Evolutionary conservation across 2,329 filamentous ascomycete species (phyloP), one percentile per base, ranked within the genome.

Genomic region (Penicillium sp.): DNA sequence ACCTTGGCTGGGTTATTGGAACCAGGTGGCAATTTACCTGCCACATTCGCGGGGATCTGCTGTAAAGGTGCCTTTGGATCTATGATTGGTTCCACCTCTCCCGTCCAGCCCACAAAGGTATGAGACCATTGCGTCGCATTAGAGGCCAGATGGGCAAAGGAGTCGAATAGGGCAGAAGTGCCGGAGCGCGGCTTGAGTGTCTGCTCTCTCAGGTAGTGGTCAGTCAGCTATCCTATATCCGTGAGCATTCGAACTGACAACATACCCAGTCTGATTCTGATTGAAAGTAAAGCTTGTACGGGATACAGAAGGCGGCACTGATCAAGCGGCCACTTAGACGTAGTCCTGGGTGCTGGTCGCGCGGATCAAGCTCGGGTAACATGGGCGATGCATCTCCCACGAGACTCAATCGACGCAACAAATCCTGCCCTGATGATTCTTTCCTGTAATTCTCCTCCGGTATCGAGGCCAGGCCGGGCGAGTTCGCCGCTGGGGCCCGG

Each of bases 101-200:
- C 91, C 3, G 91, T 95, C 91, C 91, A 97, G 31, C 88, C 90
- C 37, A 97, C 86, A 4, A 96, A 78, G 1, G 84, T 93, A 69
- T 96, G 91, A 56, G 89, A 87, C 90, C 90, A 97, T 14, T 84
- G 82, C 2, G 84, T 83, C 29, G 85, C 77, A 40, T 84, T 76
- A n/a, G 89, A 94, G 3, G 89, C 87, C 30, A 97, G 80, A 67
- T 94, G 84, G 40, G 84, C 80, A 59, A 97, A 89, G 7, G 89
- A 90, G 64, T 96, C 89, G 68, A 94, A 94, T 21, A 97, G 77
- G 11, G 91, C 89, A 9, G 91, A 96, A 43, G 90, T 91, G 39
- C 91, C 91, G 45, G 85, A 84, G 17, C 90, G 86, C 45, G 81
- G 74, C 54, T 80, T 81, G 39, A 96, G 71, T 60, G 86, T 80